Evolutionary conservation across 176 grass and related monocot genomes (phyloP).

Genomic region (Triticum aestivum): DNA sequence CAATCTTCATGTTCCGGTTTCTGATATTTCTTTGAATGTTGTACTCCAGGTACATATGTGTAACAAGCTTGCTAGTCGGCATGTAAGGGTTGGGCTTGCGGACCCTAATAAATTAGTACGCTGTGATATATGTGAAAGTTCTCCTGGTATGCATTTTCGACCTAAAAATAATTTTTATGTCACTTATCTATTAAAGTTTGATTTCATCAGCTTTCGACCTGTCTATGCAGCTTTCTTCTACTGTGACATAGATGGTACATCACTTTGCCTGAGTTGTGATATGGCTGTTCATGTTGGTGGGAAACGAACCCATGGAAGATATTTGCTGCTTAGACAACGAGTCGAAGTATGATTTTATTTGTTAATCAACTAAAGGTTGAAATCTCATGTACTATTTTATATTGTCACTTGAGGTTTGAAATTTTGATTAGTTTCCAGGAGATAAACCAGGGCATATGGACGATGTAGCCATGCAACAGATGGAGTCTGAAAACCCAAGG

Average conservation of each 20-base stretch:
- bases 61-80: constrained; percentile 97
- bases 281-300: constrained; percentile 99
- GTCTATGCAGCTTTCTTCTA: constrained; percentile 92
- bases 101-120: constrained; percentile 76
- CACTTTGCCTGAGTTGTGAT: constrained; percentile 90
- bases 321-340: constrained; percentile 88
- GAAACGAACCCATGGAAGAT: constrained; percentile 87
- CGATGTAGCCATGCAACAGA: constrained; percentile 58
- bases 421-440: constrained; percentile 76
- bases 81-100: constrained; percentile 98
- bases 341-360: constrained; percentile 69
- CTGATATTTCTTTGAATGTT: constrained; percentile 13
- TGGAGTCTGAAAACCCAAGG: constrained; percentile 46
- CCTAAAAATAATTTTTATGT: not conserved
- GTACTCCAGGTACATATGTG: constrained; percentile 92
- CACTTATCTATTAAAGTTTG: not conserved
- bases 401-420: constrained; percentile 10
- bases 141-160: constrained; percentile 52
- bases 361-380: not conserved
- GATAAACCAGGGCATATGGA: constrained; percentile 76
- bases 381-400: not conserved
- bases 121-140: constrained; percentile 99
- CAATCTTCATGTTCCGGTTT: not conserved
- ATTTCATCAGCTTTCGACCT: not conserved
- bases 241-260: constrained; percentile 96